Base-by-base conservation (phyloP, 257 asterid genomes). In the Marsdenia floribunda region DNA sequence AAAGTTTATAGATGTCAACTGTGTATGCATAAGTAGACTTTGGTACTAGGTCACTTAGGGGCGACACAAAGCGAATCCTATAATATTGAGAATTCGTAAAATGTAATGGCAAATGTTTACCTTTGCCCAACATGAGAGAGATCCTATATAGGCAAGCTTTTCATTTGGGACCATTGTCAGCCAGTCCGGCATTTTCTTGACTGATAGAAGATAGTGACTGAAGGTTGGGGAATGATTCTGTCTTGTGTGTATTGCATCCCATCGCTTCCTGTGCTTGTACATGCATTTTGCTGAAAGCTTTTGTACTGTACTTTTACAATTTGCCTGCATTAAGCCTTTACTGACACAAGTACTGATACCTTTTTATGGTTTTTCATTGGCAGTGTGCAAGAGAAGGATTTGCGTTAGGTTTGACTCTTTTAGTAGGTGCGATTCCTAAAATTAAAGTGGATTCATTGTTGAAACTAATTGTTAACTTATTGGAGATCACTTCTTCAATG, bases 381-480 rank as follows among this genome's bases (percentile, higher is more conserved):
- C 93, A 95, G 99, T 95, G 92, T 79, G 98, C 99, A 67, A 85
- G 98, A 72, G 98, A 92, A 85, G 99, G 99, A 35, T 95, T 95
- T 90, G 94, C 99, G 11, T 79, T 92, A 73, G 98, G 97, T 67
- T 88, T 95, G 83, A 79, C 96, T 57, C 66, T 82, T 81, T 84
- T 95, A 81, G 88, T 88, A 71, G 88, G 91, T 80, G 80, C 85
- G 16, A 88, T 92, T 81, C 85, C 89, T 79, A 79, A 87, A 86
- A 85, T 95, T 77, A 89, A 82, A 79, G 73, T 91, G 86, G 96
- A 87, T 71, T 85, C 99, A 12, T 72, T 92, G 76, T 80, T 95
- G 82, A 95, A 92, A 90, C 91, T 95, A 76, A 85, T 91, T 75
- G 78, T 83, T 74, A 75, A 80, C 75, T 86, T 91, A 85, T 83